phyloP scores from a whole-genome alignment of 2,329 filamentous ascomycete species.

The Pseudocercospora vitis region DNA sequence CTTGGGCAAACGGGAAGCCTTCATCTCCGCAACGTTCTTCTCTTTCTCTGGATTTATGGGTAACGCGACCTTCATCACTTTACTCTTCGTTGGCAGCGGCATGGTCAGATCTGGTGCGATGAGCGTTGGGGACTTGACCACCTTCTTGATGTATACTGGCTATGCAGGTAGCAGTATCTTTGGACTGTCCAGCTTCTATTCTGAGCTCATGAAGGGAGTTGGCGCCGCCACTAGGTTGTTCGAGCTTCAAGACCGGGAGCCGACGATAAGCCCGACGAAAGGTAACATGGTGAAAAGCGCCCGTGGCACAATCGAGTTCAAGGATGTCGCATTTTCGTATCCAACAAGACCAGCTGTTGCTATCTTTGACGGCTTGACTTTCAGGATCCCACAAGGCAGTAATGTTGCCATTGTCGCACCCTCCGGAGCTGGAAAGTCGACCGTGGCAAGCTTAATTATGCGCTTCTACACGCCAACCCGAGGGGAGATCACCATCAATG shows the following conservation, averaged over 20 bases:
- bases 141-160: constrained; percentile 97
- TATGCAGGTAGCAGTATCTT: constrained; percentile 85
- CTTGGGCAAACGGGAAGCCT: constrained; percentile 80
- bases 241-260: constrained; percentile 87
- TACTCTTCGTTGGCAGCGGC: constrained; percentile 85
- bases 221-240: constrained; percentile 95
- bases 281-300: constrained; percentile 78
- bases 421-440: constrained; percentile 94
- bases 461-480: constrained; percentile 84
- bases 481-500: constrained; percentile 79
- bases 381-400: constrained; percentile 86
- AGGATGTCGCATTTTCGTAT: constrained; percentile 83
- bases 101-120: constrained; percentile 86
- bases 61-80: constrained; percentile 90
- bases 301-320: constrained; percentile 84
- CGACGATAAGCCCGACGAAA: constrained; percentile 82
- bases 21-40: constrained; percentile 91
- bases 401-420: constrained; percentile 97
- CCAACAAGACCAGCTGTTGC: constrained; percentile 87
- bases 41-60: constrained; percentile 82
- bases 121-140: constrained; percentile 87
- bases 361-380: constrained; percentile 86
- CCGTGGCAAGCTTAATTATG: constrained; percentile 85
- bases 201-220: constrained; percentile 97
- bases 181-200: constrained; percentile 93